Conservation (phyloP, 2,329 filamentous ascomycete species). For the Rutstroemia sp. region DNA sequence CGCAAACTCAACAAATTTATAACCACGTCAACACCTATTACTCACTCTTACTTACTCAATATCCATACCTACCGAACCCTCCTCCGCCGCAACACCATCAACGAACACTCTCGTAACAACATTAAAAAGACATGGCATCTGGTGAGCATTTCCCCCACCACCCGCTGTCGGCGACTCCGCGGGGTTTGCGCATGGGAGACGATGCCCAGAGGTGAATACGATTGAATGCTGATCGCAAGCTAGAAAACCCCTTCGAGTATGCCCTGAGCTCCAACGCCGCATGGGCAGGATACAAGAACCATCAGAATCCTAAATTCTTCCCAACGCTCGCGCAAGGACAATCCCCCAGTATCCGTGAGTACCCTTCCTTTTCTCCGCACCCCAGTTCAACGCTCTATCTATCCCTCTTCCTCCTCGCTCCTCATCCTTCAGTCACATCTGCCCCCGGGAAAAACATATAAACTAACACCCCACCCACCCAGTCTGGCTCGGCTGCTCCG, state of each 20-base stretch:
- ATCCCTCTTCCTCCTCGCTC: background rate
- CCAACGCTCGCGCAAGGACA: slow-evolving; percentile 60
- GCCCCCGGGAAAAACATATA: no score
- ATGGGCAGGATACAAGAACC: slow-evolving; percentile 59
- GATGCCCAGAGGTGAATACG: background rate
- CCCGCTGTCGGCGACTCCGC: background rate
- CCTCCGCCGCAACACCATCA: background rate
- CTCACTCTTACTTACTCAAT: background rate
- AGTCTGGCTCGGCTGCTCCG: slow-evolving; percentile 84
- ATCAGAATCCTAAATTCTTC: slow-evolving; percentile 66
- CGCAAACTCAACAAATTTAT: background rate
- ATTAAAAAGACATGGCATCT: background rate
- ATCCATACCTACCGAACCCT: background rate
- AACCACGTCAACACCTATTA: background rate
- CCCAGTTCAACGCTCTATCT: background rate
- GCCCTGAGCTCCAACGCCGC: slow-evolving; percentile 62
- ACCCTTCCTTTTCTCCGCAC: background rate
- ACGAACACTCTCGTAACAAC: no score
- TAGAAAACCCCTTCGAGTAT: slow-evolving; percentile 40
- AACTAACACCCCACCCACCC: slow-evolving; percentile 1
- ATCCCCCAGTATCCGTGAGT: slow-evolving; percentile 51
- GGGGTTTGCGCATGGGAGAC: background rate
- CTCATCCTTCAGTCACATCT: background rate
- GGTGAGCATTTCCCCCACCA: background rate
- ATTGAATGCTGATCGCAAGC: background rate